Evolutionary conservation across 1,284 basidiomycete species (phyloP).

Genomic region (Ganoderma lingzhi): DNA sequence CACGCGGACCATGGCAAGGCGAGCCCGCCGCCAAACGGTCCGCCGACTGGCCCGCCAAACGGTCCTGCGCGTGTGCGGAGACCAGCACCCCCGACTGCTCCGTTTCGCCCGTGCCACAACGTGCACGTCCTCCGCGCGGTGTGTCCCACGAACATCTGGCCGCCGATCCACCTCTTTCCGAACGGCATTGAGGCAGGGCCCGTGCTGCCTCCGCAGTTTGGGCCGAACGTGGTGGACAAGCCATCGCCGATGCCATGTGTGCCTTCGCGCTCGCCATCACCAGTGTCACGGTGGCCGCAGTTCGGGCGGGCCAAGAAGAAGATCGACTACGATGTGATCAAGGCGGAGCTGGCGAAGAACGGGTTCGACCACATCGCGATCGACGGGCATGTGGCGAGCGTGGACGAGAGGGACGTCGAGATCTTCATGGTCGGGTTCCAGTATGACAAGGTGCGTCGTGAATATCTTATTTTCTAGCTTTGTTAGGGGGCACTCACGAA

Average conservation of each 20-base stretch:
- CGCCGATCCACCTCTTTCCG: constrained; percentile 34
- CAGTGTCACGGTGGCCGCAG: constrained; percentile 48
- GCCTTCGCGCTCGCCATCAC: constrained; percentile 57
- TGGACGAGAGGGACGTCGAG: constrained; percentile 69
- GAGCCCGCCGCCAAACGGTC: constrained; percentile 27
- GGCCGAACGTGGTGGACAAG: constrained; percentile 26
- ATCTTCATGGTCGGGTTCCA: constrained; percentile 69
- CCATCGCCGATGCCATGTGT: constrained; percentile 28
- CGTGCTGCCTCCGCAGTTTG: constrained; percentile 27
- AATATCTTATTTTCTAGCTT: neutral
- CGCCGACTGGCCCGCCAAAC: constrained; percentile 31
- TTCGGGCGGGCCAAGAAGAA: constrained; percentile 43
- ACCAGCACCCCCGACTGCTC: constrained; percentile 26
- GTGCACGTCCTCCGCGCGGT: constrained; percentile 30
- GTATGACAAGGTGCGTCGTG: constrained; percentile 65
- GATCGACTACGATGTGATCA: constrained; percentile 54
- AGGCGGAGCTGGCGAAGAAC: constrained; percentile 64
- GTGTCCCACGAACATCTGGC: constrained; percentile 25
- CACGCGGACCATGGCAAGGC: constrained; percentile 24
- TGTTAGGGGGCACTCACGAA: constrained; percentile 14
- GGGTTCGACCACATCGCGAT: constrained; percentile 72
- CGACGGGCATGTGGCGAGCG: constrained; percentile 57
- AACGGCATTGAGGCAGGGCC: constrained; percentile 29
- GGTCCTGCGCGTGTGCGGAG: constrained; percentile 35
- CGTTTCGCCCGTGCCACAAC: constrained; percentile 38